Percentiles rank a stretch among this genome's conserved stretches.
Conservation (phyloP, 192 early-diverging fungal species). For the Phlyctochytrium planicorne region DNA sequence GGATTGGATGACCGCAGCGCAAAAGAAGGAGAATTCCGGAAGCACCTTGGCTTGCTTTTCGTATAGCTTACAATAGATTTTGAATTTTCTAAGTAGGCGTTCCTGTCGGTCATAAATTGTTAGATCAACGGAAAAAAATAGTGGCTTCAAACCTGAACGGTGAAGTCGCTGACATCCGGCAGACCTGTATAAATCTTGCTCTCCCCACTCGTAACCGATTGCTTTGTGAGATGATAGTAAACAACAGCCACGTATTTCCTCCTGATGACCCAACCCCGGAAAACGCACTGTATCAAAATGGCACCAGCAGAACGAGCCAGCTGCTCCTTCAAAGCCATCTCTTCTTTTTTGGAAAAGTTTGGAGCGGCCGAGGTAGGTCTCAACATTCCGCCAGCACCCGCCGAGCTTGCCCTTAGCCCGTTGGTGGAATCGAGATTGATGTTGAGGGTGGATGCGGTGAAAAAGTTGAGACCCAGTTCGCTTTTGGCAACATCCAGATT, state of each 20-base stretch:
- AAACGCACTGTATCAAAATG: conserved; percentile 42
- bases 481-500: background rate
- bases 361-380: background rate
- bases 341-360: conserved; percentile 15
- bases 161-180: conserved; percentile 38
- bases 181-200: conserved; percentile 14
- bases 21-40: conserved; percentile 55
- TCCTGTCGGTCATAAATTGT: conserved; percentile 39
- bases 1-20: conserved; percentile 53
- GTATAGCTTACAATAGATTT: conserved; percentile 35
- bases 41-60: conserved; percentile 31
- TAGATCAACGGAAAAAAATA: background rate
- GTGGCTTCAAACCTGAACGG: conserved; percentile 34
- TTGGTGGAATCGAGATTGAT: background rate
- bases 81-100: conserved; percentile 42
- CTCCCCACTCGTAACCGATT: conserved; percentile 28
- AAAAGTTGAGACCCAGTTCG: conserved; percentile 1
- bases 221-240: conserved; percentile 26
- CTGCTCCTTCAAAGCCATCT: conserved; percentile 36
- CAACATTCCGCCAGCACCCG: too few species aligned
- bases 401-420: background rate
- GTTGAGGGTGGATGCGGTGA: background rate
- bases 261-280: conserved; percentile 40
- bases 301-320: conserved; percentile 45
- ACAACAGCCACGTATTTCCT: conserved; percentile 44